Evolutionary conservation across 371 early-diverging fungal species (phyloP).

Genomic region (Homolaphlyctis polyrhiza): DNA sequence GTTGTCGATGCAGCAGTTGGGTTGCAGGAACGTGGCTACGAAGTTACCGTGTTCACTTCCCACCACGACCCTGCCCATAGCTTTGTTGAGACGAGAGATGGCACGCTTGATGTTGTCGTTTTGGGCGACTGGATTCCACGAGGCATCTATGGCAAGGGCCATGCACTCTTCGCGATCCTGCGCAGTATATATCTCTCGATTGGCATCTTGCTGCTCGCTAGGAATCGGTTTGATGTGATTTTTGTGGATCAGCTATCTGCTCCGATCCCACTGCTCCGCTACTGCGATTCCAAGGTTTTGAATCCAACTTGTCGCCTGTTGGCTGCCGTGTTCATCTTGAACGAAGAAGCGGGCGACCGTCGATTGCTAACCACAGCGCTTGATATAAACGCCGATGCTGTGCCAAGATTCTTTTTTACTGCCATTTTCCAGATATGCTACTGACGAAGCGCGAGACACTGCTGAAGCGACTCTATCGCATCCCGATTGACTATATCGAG

Average conservation of each 20-base stretch:
- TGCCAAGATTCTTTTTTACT: conserved; percentile 78
- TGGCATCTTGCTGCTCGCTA: conserved; percentile 23
- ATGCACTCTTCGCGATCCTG: conserved; percentile 78
- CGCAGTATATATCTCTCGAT: conserved; percentile 67
- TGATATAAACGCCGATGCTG: background rate
- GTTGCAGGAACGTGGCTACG: conserved; percentile 72
- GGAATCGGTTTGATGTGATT: conserved; percentile 62
- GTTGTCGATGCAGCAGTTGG: conserved; percentile 90
- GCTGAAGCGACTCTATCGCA: conserved; percentile 70
- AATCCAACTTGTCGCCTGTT: background rate
- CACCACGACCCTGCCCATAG: conserved; percentile 86
- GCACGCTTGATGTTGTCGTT: conserved; percentile 71
- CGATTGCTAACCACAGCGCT: background rate
- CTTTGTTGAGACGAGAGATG: conserved; percentile 89
- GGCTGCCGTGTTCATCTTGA: background rate
- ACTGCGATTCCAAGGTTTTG: conserved; percentile 55
- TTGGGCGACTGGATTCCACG: conserved; percentile 72
- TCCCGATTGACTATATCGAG: conserved; percentile 79
- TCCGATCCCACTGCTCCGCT: conserved; percentile 72
- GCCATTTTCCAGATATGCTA: conserved; percentile 93
- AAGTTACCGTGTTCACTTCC: conserved; percentile 78
- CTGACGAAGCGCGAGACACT: conserved; percentile 54
- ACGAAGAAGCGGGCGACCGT: no score
- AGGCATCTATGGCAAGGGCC: conserved; percentile 59
- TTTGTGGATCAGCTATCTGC: conserved; percentile 89